Percentiles rank a stretch among this genome's conserved stretches.
Evolutionary conservation across 2,329 filamentous ascomycete genomes (phyloP).

Genomic region (Eutypa lata): DNA sequence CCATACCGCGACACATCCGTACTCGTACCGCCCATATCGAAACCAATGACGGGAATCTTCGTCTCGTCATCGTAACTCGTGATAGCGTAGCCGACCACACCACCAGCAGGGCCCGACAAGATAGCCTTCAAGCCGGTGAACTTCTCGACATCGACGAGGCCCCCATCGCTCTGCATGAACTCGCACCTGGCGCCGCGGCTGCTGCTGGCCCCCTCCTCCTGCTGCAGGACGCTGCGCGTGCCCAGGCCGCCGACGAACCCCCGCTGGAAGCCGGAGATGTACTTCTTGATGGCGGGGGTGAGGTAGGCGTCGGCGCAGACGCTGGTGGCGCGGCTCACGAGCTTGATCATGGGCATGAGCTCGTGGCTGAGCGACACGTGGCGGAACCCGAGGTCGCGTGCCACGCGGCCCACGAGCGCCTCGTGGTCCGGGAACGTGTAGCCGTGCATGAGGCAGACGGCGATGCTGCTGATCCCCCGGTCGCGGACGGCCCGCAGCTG

Average conservation of each 20-base stretch:
- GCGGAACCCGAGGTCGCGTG: constrained; percentile 74
- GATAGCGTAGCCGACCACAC: constrained; percentile 87
- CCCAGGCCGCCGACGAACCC: constrained; percentile 82
- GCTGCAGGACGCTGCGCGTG: constrained; percentile 67
- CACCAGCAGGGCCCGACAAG: constrained; percentile 85
- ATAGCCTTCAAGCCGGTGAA: constrained; percentile 87
- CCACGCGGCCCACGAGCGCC: constrained; percentile 70
- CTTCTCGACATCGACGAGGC: constrained; percentile 68
- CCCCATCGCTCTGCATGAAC: constrained; percentile 90
- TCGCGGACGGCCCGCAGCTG: constrained; percentile 67
- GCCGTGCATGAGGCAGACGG: constrained; percentile 87
- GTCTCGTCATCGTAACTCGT: constrained; percentile 85
- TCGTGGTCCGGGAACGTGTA: constrained; percentile 91
- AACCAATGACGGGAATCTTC: constrained; percentile 83
- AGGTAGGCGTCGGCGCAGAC: constrained; percentile 79
- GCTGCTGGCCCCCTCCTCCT: too few species aligned
- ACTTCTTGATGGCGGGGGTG: constrained; percentile 75
- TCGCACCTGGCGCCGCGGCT: constrained; percentile 76
- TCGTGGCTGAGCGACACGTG: constrained; percentile 80
- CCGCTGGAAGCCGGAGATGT: constrained; percentile 69
- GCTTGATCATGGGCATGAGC: constrained; percentile 87
- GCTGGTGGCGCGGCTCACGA: constrained; percentile 71
- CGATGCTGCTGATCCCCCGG: constrained; percentile 73
- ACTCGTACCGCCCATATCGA: constrained; percentile 87
- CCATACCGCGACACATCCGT: constrained; percentile 90